Base-by-base conservation (phyloP, 2,329 filamentous ascomycete genomes). In the Shiraia sp. region DNA sequence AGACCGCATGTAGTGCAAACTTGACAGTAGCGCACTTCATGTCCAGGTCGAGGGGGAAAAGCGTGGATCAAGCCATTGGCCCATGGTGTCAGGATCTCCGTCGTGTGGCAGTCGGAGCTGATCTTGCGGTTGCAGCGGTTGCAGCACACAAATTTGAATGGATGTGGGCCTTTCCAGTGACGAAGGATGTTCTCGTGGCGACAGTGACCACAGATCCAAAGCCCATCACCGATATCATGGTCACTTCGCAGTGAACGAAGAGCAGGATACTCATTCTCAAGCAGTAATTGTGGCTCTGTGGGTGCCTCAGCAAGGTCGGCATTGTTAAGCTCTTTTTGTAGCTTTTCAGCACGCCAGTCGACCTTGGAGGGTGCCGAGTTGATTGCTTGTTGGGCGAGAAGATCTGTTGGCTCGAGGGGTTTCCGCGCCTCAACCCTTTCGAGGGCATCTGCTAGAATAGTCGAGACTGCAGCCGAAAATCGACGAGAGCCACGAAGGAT, bases 161-260 rank as follows among this genome's bases (percentile, higher is more conserved):
- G 48, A 13, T 49, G 47, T 1, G 29, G 32, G 10, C 51, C 48
- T 6, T 32, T 34, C 26, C 37, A 49, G 36, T 54, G 51, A 3
- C 37, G 40, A 1, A 55, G 23, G 24, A 46, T 45, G 49, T 55
- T 55, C 29, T 50, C 44, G 25, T 50, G 41, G 7, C 31, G 49
- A 17, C 49, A 55, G 16, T 44, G 35, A 9, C 46, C 52, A 35
- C 49, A 55, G 10, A 49, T 32, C 51, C 49, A 55, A 4, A 52
- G 25, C 3, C 49, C 51, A 19, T 55, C 46, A 3, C 51, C 49
- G 16, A 49, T 46, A n/a, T 55, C 49, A 4, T 14, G 42, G 31
- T 55, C 51, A 6, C 43, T 45, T 9, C 36, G 32, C 22, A 55
- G 27, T 10, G 49, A 40, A 10, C 49, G 46, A 2, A 55, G 10